Evolutionary conservation across 148 eudicot genomes (phyloP).

Genomic region (Silene latifolia): DNA sequence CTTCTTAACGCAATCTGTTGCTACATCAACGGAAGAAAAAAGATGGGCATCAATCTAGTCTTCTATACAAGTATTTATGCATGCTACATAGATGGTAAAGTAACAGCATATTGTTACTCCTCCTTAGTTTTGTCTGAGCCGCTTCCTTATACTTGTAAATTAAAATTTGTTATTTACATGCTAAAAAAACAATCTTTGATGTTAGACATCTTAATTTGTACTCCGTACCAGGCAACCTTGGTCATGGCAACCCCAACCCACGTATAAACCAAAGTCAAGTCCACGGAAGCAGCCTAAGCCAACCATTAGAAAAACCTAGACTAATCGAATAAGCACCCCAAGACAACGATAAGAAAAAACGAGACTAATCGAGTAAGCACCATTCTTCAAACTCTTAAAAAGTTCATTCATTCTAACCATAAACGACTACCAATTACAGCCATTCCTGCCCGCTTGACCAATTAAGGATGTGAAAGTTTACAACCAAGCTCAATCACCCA

Average conservation of each 20-base stretch:
- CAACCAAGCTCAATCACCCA: not conserved
- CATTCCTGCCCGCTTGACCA: not conserved
- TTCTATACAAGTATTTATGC: not conserved
- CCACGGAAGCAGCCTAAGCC: not conserved
- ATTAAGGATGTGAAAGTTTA: not conserved
- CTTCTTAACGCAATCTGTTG: not conserved
- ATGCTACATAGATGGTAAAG: not conserved
- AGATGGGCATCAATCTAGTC: not conserved
- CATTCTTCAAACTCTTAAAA: not conserved
- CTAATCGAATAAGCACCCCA: not conserved
- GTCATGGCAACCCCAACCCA: no score
- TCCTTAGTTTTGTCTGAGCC: no score
- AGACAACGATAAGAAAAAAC: not conserved
- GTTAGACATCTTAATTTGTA: no score
- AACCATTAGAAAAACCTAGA: not conserved
- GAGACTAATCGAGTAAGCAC: not conserved
- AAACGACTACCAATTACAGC: not conserved
- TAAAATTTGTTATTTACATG: no score
- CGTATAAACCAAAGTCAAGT: not conserved
- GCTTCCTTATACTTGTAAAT: no score
- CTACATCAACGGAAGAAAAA: not conserved
- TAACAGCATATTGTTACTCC: not conserved
- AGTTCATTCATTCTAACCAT: not conserved
- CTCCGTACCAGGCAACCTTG: no score
- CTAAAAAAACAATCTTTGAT: no score